phyloP scores from a whole-genome alignment of 345 rosid species.

The Rhizophora apiculata region DNA sequence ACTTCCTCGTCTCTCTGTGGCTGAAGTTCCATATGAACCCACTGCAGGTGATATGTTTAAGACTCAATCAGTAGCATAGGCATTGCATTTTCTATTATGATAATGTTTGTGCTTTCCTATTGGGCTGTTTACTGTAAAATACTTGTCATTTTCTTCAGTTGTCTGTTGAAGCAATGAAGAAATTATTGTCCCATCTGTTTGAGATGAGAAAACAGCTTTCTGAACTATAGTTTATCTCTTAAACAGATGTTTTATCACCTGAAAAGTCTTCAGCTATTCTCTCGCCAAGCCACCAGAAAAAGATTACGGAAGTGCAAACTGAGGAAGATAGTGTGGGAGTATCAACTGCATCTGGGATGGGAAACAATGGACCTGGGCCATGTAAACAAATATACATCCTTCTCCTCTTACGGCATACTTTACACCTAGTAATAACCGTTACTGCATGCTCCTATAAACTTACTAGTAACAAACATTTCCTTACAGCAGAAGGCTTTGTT shows the following conservation, averaged over 20 bases:
- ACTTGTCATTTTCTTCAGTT: conserved; percentile 6
- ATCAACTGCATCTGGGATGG: conserved; percentile 31
- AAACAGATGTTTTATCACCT: conserved; percentile 40
- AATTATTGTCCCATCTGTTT: background rate
- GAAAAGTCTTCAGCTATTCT: conserved; percentile 32
- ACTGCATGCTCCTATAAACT: conserved; percentile 31
- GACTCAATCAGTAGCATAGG: background rate
- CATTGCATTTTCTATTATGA: background rate
- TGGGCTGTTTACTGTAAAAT: background rate
- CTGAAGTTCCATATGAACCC: conserved; percentile 65
- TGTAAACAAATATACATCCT: conserved; percentile 44
- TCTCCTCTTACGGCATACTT: conserved; percentile 6
- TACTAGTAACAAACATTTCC: conserved; percentile 43
- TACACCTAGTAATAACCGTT: conserved; percentile 18
- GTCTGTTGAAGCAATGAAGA: background rate
- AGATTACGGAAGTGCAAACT: conserved; percentile 36
- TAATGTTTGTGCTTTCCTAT: background rate
- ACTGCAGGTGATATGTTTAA: conserved; percentile 39
- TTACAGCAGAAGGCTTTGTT: conserved; percentile 88
- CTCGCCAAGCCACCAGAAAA: conserved; percentile 49
- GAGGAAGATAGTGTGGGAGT: conserved; percentile 40
- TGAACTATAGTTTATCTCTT: conserved; percentile 20
- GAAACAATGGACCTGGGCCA: conserved; percentile 49
- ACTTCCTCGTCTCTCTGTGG: conserved; percentile 59
- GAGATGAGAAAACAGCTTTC: conserved; percentile 14